Percentiles rank a stretch among this genome's conserved stretches.
These are phyloP conservation scores for Cucumis cinereus DNA, from an alignment of 306 rosid species.

Conservation along the genomic window DNA sequence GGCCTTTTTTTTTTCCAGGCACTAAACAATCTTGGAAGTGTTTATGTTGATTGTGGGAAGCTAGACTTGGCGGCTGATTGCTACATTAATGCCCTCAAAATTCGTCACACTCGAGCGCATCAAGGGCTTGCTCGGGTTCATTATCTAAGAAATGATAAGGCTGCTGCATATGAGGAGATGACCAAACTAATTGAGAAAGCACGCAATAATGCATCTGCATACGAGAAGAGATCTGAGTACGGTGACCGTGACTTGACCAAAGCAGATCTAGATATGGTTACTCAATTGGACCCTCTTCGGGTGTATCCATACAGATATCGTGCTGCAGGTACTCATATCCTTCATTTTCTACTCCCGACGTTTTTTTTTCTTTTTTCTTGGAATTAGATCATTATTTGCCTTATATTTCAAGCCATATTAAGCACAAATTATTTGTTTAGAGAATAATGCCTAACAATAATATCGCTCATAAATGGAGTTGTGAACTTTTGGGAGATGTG, in stretches of 20 bases:
- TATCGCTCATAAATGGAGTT: not conserved
- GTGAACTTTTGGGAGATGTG: too few relatives aligned
- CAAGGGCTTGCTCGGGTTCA: constrained; percentile 95
- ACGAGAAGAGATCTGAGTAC: constrained; percentile 85
- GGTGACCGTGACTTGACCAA: constrained; percentile 72
- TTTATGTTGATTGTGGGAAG: constrained; percentile 62
- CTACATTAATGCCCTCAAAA: constrained; percentile 74
- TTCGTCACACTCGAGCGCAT: constrained; percentile 87
- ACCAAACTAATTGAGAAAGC: constrained; percentile 68
- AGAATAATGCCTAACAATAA: not conserved
- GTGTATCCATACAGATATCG: constrained; percentile 92
- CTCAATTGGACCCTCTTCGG: constrained; percentile 72
- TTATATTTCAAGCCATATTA: not conserved
- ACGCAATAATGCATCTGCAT: constrained; percentile 66
- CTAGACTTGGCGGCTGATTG: constrained; percentile 76
- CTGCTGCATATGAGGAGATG: constrained; percentile 78
- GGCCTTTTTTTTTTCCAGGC: constrained; percentile 42
- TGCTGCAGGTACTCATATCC: constrained; percentile 66
- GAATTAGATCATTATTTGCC: not conserved
- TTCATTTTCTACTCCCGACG: not conserved
- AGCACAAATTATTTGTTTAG: not conserved
- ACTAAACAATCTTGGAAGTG: constrained; percentile 88
- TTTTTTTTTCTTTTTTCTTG: not conserved
- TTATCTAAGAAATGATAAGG: constrained; percentile 47
- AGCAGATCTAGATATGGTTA: constrained; percentile 76